Conservation (phyloP, 2,329 filamentous ascomycete species). For the Bisporella sp. region DNA sequence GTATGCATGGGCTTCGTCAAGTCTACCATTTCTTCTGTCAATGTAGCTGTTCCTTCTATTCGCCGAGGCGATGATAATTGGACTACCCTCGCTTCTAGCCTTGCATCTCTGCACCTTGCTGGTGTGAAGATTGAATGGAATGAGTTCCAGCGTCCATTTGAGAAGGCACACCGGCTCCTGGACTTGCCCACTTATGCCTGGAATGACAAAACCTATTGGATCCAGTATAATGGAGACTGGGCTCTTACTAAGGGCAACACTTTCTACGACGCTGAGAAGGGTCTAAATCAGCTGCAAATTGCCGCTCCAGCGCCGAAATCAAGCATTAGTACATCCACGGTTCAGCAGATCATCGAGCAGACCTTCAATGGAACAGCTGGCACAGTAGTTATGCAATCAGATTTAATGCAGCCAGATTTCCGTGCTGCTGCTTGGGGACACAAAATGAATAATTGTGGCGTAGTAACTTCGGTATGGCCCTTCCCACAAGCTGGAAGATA, state of each 20-base stretch:
- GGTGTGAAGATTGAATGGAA: constrained; percentile 55
- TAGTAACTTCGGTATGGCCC: constrained; percentile 45
- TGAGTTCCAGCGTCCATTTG: constrained; percentile 50
- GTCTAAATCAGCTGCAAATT: constrained; percentile 18
- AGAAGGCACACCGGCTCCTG: constrained; percentile 44
- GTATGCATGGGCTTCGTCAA: constrained; percentile 62
- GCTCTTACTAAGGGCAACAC: constrained; percentile 52
- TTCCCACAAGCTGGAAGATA: constrained; percentile 52
- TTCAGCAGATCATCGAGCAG: constrained; percentile 46
- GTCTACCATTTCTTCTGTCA: constrained; percentile 35
- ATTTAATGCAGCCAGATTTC: constrained; percentile 45
- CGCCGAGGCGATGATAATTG: constrained; percentile 49
- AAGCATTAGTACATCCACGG: constrained; percentile 28
- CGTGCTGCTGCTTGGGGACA: constrained; percentile 46
- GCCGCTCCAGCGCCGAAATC: constrained; percentile 22
- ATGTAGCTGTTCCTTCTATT: constrained; percentile 42
- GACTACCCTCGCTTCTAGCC: constrained; percentile 44
- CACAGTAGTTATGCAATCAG: constrained; percentile 44
- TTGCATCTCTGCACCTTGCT: constrained; percentile 60
- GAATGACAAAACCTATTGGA: constrained; percentile 52
- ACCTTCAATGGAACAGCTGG: constrained; percentile 41
- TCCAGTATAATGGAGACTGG: constrained; percentile 47
- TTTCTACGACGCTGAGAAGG: constrained; percentile 41
- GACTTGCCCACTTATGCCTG: constrained; percentile 54
- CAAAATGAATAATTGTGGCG: constrained; percentile 47